phyloP scores from a whole-genome alignment of 306 rosid genomes.

The Spatholobus suberectus region DNA sequence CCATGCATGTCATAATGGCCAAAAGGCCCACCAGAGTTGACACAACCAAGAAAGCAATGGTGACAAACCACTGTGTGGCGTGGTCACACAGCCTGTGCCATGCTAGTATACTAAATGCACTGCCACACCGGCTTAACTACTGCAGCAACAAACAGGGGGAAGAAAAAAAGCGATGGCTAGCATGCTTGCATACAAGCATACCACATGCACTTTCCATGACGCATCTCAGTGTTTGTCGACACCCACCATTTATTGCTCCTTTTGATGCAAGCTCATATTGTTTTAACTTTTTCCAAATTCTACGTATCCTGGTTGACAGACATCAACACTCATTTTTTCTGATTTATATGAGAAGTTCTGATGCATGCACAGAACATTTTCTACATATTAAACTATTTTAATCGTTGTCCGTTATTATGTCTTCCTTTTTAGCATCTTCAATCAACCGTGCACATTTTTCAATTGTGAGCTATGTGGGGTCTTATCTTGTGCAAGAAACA shows the following conservation, averaged over 20 bases:
- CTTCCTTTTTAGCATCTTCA: background rate
- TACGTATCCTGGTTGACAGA: background rate
- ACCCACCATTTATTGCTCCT: conserved; percentile 37
- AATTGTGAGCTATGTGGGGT: background rate
- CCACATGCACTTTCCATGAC: conserved; percentile 44
- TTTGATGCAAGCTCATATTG: background rate
- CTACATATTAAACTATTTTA: background rate
- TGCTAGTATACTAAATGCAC: conserved; percentile 17
- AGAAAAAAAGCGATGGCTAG: background rate
- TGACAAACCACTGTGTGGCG: background rate
- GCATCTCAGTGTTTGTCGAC: background rate
- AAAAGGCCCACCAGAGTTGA: conserved; percentile 1
- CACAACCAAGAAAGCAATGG: conserved; percentile 13
- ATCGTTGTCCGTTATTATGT: background rate
- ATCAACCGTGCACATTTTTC: background rate
- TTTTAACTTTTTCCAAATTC: background rate
- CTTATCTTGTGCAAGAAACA: too few species aligned
- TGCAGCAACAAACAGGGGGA: background rate
- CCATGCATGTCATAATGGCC: background rate
- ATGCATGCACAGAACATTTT: background rate
- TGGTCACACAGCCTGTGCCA: conserved; percentile 1
- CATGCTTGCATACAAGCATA: background rate
- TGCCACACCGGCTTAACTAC: background rate
- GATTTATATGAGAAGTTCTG: background rate
- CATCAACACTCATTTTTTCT: background rate